Conservation (phyloP, 768 basidiomycete genomes). For the Tephrocybe sp. region DNA sequence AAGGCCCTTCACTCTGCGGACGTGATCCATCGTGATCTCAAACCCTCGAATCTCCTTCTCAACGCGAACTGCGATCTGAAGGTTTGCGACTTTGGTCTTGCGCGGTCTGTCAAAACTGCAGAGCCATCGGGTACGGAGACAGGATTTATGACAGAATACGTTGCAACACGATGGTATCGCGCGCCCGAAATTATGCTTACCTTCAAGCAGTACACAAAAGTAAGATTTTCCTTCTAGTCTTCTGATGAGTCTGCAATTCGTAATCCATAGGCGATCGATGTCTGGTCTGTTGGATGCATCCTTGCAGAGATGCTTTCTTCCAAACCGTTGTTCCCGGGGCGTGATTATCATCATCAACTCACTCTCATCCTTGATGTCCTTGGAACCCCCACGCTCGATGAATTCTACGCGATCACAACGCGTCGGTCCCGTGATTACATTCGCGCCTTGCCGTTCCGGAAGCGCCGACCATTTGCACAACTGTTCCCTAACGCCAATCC, state of each 20-base stretch:
- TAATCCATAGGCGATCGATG: slow-evolving; percentile 67
- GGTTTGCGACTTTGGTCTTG: slow-evolving; percentile 94
- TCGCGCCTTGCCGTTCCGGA: slow-evolving; percentile 91
- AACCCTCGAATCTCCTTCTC: slow-evolving; percentile 95
- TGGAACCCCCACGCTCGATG: slow-evolving; percentile 95
- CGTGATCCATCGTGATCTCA: slow-evolving; percentile 95
- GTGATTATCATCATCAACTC: slow-evolving; percentile 96
- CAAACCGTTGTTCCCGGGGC: slow-evolving; percentile 94
- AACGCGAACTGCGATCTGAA: slow-evolving; percentile 98
- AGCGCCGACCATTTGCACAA: slow-evolving; percentile 76
- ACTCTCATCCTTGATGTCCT: slow-evolving; percentile 95
- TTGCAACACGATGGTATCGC: slow-evolving; percentile 98
- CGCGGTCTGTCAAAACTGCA: slow-evolving; percentile 84
- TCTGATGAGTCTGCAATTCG: background rate
- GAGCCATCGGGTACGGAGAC: slow-evolving; percentile 83
- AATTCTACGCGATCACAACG: slow-evolving; percentile 96
- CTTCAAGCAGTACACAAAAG: slow-evolving; percentile 98
- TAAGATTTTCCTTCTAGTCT: slow-evolving; percentile 21
- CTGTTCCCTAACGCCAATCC: slow-evolving; percentile 92
- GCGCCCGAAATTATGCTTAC: slow-evolving; percentile 99
- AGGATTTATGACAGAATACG: slow-evolving; percentile 96
- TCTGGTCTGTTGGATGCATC: slow-evolving; percentile 88
- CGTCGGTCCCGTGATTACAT: slow-evolving; percentile 93
- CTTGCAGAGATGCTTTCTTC: slow-evolving; percentile 97
- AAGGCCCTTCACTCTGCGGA: slow-evolving; percentile 97